phyloP scores from a whole-genome alignment of 805 yeast species.

The Candida methanosorbosa region DNA sequence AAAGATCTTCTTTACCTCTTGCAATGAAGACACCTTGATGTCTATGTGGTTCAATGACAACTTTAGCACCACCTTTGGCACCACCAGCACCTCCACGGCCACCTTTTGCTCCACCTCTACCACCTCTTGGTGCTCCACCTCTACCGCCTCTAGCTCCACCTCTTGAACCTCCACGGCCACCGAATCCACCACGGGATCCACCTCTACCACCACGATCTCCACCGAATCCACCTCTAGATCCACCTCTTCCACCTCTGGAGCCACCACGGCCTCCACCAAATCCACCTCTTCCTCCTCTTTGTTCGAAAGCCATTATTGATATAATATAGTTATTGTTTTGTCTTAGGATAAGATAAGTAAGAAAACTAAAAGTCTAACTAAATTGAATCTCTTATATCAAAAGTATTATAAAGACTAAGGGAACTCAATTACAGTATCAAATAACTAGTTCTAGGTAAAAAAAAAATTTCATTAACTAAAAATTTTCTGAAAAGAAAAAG shows the following conservation, averaged over 20 bases:
- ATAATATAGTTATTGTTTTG: no score
- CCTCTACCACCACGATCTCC: conserved; percentile 43
- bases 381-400: no score
- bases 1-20: conserved; percentile 98
- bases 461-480: no score
- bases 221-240: conserved; percentile 37
- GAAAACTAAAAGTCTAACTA: no score
- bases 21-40: conserved; percentile 99
- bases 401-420: no score
- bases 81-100: conserved; percentile 76
- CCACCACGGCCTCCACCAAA: conserved; percentile 32
- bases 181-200: conserved; percentile 42
- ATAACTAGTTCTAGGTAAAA: no score
- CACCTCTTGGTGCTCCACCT: conserved; percentile 49
- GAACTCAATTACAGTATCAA: no score
- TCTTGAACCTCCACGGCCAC: conserved; percentile 40
- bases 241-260: conserved; percentile 41
- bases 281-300: conserved; percentile 35
- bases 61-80: conserved; percentile 89
- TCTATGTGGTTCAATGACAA: conserved; percentile 96
- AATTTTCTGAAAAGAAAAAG: no score
- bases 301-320: conserved; percentile 48
- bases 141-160: conserved; percentile 44
- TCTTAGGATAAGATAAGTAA: no score
- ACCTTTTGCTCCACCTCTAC: conserved; percentile 51